Percentiles rank a stretch among this genome's conserved stretches.
Evolutionary conservation across 2,329 filamentous ascomycete species (phyloP).

Genomic region (Colletotrichum tamarilloi): DNA sequence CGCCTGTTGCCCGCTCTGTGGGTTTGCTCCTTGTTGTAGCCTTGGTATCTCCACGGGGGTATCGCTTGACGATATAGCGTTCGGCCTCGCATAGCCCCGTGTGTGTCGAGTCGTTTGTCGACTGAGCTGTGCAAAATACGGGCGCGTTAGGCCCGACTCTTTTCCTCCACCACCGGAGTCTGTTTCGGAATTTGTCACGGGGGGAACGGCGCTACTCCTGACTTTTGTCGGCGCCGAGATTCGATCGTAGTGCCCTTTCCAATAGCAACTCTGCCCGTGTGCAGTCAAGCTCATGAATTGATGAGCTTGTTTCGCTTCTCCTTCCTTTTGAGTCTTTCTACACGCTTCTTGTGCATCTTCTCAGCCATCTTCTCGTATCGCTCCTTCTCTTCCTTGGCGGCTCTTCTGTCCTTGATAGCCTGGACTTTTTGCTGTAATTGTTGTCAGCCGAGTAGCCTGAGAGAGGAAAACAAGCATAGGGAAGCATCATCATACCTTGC

Average conservation of each 20-base stretch:
- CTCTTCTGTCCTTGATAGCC: constrained; percentile 84
- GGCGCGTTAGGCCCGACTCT: constrained; percentile 19
- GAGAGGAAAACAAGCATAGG: not conserved
- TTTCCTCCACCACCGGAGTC: constrained; percentile 12
- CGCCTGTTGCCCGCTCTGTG: not conserved
- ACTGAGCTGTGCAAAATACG: constrained; percentile 17
- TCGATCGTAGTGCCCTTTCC: constrained; percentile 10
- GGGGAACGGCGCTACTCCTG: constrained; percentile 8
- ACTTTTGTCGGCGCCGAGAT: constrained; percentile 9
- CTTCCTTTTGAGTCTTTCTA: constrained; percentile 91
- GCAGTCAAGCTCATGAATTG: constrained; percentile 64
- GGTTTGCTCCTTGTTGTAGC: not conserved
- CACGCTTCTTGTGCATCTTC: constrained; percentile 97
- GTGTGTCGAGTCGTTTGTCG: constrained; percentile 20
- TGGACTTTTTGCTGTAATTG: constrained; percentile 75
- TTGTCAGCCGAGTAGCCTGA: not conserved
- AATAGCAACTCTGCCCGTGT: not conserved
- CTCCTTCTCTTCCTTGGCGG: constrained; percentile 91
- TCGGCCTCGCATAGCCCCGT: constrained; percentile 22
- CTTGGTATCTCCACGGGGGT: not conserved
- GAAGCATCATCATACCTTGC: constrained; percentile 69
- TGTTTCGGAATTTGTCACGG: constrained; percentile 28
- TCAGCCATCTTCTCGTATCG: constrained; percentile 93
- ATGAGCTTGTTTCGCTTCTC: constrained; percentile 95
- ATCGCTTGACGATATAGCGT: constrained; percentile 2